Evolutionary conservation across 176 grass and related monocot genomes (phyloP), one percentile per base, ranked within the genome.

Genomic region (Juncus effusus): DNA sequence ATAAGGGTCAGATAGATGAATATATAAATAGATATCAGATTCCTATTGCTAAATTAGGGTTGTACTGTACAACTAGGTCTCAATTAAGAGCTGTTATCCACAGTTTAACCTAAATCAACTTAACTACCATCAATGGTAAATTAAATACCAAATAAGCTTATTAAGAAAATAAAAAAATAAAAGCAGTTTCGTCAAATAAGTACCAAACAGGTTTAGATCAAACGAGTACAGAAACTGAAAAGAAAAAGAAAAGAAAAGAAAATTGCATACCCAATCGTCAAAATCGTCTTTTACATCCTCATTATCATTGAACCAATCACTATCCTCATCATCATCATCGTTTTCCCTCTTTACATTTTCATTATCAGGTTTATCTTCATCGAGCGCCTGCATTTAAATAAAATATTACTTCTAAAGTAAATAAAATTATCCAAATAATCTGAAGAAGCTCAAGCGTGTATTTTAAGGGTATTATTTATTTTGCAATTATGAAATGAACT

Each of bases 181-280:
- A 28, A 28, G 19, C 19, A 28, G 19, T 28, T 28, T 28, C 1
- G 19, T 28, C 19, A 28, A 28, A 28, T 28, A 28, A 28, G 19
- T 28, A 28, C 1, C 19, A 28, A 28, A 28, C 19, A 28, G 19
- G 19, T 28, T 28, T 28, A 28, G 19, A 28, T 28, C 19, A 28
- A 28, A 28, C 19, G 19, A 28, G 19, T 28, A 28, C 19, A 28
- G 19, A 28, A 28, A 28, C 19, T 28, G 19, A 28, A 28, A 7
- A 36, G 70, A 78, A 60, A 16, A 59, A 65, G 13, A 61, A 49
- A 13, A 0, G 10, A 59, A 40, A 3, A 0, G 19, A 28, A 51
- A 64, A 36, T 13, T 51, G 54, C 72, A 35, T 91, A 96, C 91
- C 84, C 87, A 77, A 14, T 86, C 84, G 42, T 59, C 77, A 47